phyloP scores from a whole-genome alignment of 345 rosid genomes.

The Gossypium stocksii region DNA sequence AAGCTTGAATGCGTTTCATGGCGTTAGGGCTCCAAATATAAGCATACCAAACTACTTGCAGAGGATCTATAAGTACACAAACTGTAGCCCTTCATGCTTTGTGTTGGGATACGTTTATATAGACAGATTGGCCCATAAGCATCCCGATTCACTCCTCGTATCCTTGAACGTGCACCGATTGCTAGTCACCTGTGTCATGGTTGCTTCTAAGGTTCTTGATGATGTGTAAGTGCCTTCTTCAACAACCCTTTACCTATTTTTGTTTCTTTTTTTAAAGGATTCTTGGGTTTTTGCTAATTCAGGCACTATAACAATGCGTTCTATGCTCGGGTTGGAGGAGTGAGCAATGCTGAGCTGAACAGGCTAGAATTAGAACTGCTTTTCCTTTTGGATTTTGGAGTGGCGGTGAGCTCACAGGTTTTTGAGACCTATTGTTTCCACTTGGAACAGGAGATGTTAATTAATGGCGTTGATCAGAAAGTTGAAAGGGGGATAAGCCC shows the following conservation, averaged over 20 bases:
- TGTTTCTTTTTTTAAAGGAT: background rate
- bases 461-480: constrained; percentile 17
- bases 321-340: constrained; percentile 80
- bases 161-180: constrained; percentile 77
- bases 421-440: constrained; percentile 78
- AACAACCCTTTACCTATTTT: background rate
- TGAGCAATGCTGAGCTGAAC: constrained; percentile 75
- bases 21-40: constrained; percentile 70
- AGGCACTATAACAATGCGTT: constrained; percentile 83
- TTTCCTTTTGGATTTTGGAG: constrained; percentile 66
- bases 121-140: constrained; percentile 62
- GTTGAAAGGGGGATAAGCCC: background rate
- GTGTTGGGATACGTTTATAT: constrained; percentile 81
- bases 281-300: background rate
- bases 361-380: constrained; percentile 75
- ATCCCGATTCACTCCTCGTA: constrained; percentile 65
- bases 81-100: constrained; percentile 83
- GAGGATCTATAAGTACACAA: constrained; percentile 78
- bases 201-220: constrained; percentile 88
- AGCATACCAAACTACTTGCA: constrained; percentile 74
- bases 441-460: constrained; percentile 59
- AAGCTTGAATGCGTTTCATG: constrained; percentile 66
- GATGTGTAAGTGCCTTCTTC: constrained; percentile 58
- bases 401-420: constrained; percentile 47
- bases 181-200: constrained; percentile 79